Evolutionary conservation across 2,329 filamentous ascomycete genomes (phyloP).

Genomic region (Neonectria coccinea): DNA sequence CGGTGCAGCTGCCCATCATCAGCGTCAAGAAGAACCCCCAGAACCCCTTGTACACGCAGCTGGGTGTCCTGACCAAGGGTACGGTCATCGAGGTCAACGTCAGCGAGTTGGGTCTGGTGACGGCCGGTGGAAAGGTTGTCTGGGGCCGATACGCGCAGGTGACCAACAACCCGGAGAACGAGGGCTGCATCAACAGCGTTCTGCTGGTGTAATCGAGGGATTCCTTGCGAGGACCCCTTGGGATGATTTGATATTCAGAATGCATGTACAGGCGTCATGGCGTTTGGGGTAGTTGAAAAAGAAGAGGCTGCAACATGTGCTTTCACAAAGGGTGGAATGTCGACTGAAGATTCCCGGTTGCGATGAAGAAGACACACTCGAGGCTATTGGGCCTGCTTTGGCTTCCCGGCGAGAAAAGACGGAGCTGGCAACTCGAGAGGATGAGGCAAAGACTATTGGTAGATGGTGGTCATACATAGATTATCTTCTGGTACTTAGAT

Average conservation of each 20-base stretch:
- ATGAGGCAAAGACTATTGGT: slow-evolving; percentile 8
- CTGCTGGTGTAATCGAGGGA: slow-evolving; percentile 41
- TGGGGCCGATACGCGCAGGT: slow-evolving; percentile 82
- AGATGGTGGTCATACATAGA: slow-evolving; percentile 16
- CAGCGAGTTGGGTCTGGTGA: slow-evolving; percentile 89
- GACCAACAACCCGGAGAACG: slow-evolving; percentile 61
- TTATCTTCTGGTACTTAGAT: not conserved
- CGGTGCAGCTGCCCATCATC: slow-evolving; percentile 86
- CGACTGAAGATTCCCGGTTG: slow-evolving; percentile 45
- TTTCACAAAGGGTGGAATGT: slow-evolving; percentile 41
- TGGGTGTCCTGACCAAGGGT: slow-evolving; percentile 89
- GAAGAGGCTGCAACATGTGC: slow-evolving; percentile 31
- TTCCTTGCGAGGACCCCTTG: slow-evolving; percentile 6
- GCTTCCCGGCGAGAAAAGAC: slow-evolving; percentile 13
- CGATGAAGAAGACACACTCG: slow-evolving; percentile 46
- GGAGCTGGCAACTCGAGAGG: slow-evolving; percentile 5
- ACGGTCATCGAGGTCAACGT: slow-evolving; percentile 91
- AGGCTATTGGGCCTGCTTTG: slow-evolving; percentile 21
- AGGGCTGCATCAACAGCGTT: slow-evolving; percentile 52
- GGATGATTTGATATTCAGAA: slow-evolving; percentile 35
- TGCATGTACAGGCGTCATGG: slow-evolving; percentile 47
- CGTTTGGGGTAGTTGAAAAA: slow-evolving; percentile 42
- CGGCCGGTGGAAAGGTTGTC: slow-evolving; percentile 90
- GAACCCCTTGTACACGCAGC: slow-evolving; percentile 90
- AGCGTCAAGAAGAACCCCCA: slow-evolving; percentile 77